Percentiles rank a stretch among this genome's conserved stretches.
These are phyloP conservation scores for Musa beccarii DNA, from an alignment of 176 grass and related monocot species.

Conservation along the genomic window DNA sequence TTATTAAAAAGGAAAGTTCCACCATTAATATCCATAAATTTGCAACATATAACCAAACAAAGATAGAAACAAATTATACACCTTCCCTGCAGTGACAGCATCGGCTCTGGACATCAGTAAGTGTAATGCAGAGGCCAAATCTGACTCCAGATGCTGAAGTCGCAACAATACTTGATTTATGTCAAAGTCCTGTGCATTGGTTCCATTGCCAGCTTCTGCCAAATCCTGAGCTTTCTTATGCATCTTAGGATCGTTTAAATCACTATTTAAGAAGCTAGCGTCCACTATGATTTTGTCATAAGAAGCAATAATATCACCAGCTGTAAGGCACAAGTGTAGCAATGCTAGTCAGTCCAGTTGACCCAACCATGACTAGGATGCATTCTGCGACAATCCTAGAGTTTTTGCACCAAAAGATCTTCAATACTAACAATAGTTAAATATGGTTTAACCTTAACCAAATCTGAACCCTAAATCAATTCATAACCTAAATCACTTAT, in stretches of 20 bases:
- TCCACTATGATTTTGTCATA: constrained; percentile 16
- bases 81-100: constrained; percentile 40
- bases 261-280: constrained; percentile 18
- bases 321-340: constrained; percentile 19
- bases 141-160: constrained; percentile 62
- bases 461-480: too few species aligned
- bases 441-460: too few species aligned
- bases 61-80: constrained; percentile 11
- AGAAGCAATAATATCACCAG: constrained; percentile 41
- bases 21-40: too few species aligned
- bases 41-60: too few species aligned
- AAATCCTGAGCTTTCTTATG: constrained; percentile 30
- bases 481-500: too few species aligned
- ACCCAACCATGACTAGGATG: too few species aligned
- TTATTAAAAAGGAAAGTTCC: too few species aligned
- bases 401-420: too few species aligned
- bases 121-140: constrained; percentile 52
- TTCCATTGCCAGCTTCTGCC: constrained; percentile 27
- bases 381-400: too few species aligned
- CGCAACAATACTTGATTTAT: constrained; percentile 47
- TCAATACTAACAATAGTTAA: too few species aligned
- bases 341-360: too few species aligned
- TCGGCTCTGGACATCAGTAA: constrained; percentile 64
- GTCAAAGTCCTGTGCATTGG: constrained; percentile 23
- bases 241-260: constrained; percentile 15